Base-by-base conservation (phyloP, 228 moss, liverwort and hornwort species). In the Sphagnum fallax region DNA sequence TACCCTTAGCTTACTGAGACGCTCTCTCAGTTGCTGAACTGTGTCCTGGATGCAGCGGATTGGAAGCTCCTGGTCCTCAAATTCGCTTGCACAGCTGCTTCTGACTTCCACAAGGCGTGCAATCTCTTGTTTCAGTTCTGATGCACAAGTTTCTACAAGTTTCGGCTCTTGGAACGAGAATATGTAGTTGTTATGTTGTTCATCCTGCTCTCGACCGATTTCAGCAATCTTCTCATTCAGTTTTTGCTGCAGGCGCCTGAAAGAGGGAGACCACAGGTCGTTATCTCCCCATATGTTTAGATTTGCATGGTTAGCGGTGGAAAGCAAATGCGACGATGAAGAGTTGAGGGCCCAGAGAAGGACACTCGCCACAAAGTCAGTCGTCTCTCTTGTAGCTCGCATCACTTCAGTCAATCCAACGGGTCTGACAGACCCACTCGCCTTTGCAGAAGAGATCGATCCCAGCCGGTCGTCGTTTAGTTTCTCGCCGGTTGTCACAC, bases 301-400 rank as follows among this genome's bases (percentile, higher is more conserved):
- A 32, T 32, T 32, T 32, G 32, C 32, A 32, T 32, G 32, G 32
- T 55, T 55, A 12, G 12, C 55, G 55, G 12, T 55, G 12, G 9
- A 12, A 55, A 12, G 55, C 9, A 55, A 55, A 55, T 55, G 9
- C 1, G 8, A 8, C 8, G 55, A 55, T 12, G 55, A 55, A 6
- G 81, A 75, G 67, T 72, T 75, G 58, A 84, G 76, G 18, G 81
- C 74, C 84, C 84, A 84, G 1, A 84, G 69, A 48, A 84, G 67
- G 15, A 84, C 78, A 51, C 81, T 84, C 52, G 84, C 75, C 6
- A 84, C 75, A 59, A 84, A 84, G 55, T 84, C 81, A 0, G 81
- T 84, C 16, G 84, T 81, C 61, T 84, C 78, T 16, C 81, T 74
- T 1, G 84, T 84, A 10, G 81, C 78, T 16, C 78, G 75, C 84